Percentiles rank a stretch among this genome's conserved stretches.
Evolutionary conservation across 2,329 filamentous ascomycete species (phyloP).

Genomic region (Onygenales sp.): DNA sequence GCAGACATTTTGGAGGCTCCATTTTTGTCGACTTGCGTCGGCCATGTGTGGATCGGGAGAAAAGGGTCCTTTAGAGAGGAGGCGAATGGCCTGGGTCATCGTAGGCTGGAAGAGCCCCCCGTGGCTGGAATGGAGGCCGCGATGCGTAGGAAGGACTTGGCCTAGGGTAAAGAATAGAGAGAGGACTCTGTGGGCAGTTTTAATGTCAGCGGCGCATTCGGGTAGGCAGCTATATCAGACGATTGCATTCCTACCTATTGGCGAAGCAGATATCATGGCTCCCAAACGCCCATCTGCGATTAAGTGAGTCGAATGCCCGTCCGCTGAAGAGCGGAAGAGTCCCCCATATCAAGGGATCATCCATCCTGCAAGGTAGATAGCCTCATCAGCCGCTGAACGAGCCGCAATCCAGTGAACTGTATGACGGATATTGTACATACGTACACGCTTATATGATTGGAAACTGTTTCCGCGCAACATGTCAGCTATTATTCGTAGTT

Average conservation of each 20-base stretch:
- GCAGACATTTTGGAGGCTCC: slow-evolving; percentile 32
- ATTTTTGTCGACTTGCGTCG: slow-evolving; percentile 23
- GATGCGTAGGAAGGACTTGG: slow-evolving; percentile 84
- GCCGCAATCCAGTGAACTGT: slow-evolving; percentile 11
- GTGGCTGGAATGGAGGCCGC: slow-evolving; percentile 62
- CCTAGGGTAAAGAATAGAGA: slow-evolving; percentile 79
- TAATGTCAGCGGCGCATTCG: not conserved
- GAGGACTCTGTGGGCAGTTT: slow-evolving; percentile 42
- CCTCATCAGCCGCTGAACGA: too few relatives aligned
- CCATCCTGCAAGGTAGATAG: slow-evolving; percentile 50
- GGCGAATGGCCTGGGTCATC: slow-evolving; percentile 71
- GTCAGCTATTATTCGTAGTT: slow-evolving; percentile 7
- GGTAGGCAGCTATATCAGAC: not conserved
- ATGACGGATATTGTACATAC: slow-evolving; percentile 33
- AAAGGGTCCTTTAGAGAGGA: slow-evolving; percentile 63
- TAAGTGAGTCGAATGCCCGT: slow-evolving; percentile 53
- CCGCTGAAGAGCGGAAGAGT: slow-evolving; percentile 66
- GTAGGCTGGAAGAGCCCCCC: slow-evolving; percentile 88
- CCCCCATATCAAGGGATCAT: slow-evolving; percentile 93
- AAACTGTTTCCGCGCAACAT: slow-evolving; percentile 45
- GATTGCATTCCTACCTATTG: slow-evolving; percentile 56
- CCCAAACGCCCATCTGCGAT: slow-evolving; percentile 79
- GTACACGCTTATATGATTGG: slow-evolving; percentile 83
- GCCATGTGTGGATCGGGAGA: slow-evolving; percentile 37
- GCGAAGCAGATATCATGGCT: slow-evolving; percentile 95